phyloP scores from a whole-genome alignment of 805 yeast species.

The Candida succiphila region DNA sequence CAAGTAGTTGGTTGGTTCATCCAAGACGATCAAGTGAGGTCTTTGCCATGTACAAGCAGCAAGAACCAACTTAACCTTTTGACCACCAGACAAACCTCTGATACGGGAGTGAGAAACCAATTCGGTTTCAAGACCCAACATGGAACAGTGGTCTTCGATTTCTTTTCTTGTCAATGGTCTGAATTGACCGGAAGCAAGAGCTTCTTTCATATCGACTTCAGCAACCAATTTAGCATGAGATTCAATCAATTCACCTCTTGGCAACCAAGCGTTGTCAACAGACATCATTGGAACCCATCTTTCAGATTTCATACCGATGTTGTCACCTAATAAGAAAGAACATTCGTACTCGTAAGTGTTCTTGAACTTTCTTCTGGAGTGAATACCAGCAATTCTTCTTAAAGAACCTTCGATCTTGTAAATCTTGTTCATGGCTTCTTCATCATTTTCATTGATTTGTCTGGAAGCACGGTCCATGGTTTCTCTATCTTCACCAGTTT shows the following conservation, averaged over 20 bases:
- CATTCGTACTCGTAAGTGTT: slow-evolving; percentile 99
- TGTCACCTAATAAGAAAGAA: slow-evolving; percentile 96
- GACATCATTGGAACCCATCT: slow-evolving; percentile 99
- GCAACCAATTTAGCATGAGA: slow-evolving; percentile 99
- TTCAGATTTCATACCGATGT: slow-evolving; percentile 97
- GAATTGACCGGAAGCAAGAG: slow-evolving; percentile 99
- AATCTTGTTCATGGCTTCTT: slow-evolving; percentile 97
- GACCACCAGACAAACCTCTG: slow-evolving; percentile 99
- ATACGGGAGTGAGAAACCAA: slow-evolving; percentile 99
- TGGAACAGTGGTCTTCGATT: slow-evolving; percentile 96
- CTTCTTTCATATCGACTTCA: slow-evolving; percentile 99
- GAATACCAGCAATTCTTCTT: slow-evolving; percentile 93
- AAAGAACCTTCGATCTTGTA: slow-evolving; percentile 98
- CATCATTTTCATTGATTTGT: slow-evolving; percentile 94
- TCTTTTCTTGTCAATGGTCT: slow-evolving; percentile 99
- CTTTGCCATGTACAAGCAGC: slow-evolving; percentile 99
- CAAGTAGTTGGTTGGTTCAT: slow-evolving; percentile 99
- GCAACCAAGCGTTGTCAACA: slow-evolving; percentile 99
- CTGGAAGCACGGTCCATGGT: slow-evolving; percentile 99
- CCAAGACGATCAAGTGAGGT: slow-evolving; percentile 98
- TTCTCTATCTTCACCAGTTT: slow-evolving; percentile 99
- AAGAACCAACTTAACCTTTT: slow-evolving; percentile 97
- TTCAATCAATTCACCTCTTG: slow-evolving; percentile 97
- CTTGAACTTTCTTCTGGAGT: slow-evolving; percentile 99
- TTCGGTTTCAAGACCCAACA: slow-evolving; percentile 98